Percentiles rank a stretch among this genome's conserved stretches.
These are phyloP conservation scores for Madurella fahalii DNA, from an alignment of 2,329 filamentous ascomycete genomes.

Conservation along the genomic window DNA sequence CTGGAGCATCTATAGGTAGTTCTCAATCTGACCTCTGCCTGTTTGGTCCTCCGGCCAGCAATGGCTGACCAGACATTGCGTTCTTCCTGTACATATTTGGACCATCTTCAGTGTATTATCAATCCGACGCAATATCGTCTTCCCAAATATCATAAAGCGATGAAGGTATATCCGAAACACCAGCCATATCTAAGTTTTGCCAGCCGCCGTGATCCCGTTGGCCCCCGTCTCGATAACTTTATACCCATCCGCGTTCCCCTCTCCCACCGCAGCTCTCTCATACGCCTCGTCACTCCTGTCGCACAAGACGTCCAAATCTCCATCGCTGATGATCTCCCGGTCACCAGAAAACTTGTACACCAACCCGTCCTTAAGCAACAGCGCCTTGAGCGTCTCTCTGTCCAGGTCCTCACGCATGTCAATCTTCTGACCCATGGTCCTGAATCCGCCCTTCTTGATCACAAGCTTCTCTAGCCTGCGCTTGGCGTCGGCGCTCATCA, in stretches of 20 bases:
- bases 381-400: constrained; percentile 56
- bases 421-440: constrained; percentile 61
- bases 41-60: too few relatives aligned
- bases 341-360: constrained; percentile 57
- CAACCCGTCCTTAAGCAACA: constrained; percentile 69
- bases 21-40: too few relatives aligned
- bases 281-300: constrained; percentile 59
- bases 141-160: background rate
- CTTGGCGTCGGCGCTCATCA: constrained; percentile 87
- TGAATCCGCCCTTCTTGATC: constrained; percentile 88
- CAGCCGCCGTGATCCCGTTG: constrained; percentile 42
- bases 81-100: too few relatives aligned
- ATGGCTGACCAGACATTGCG: too few relatives aligned
- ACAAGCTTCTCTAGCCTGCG: constrained; percentile 89
- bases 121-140: background rate
- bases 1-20: too few relatives aligned
- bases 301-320: constrained; percentile 73
- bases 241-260: constrained; percentile 68
- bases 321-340: constrained; percentile 65
- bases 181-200: background rate
- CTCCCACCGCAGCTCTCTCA: constrained; percentile 69
- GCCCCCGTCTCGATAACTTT: constrained; percentile 73
- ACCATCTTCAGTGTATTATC: too few relatives aligned
- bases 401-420: constrained; percentile 51
- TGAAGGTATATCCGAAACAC: background rate